Evolutionary conservation across 2,329 filamentous ascomycete genomes (phyloP), one percentile per base, ranked within the genome.

Genomic region (Aulographum hederae): DNA sequence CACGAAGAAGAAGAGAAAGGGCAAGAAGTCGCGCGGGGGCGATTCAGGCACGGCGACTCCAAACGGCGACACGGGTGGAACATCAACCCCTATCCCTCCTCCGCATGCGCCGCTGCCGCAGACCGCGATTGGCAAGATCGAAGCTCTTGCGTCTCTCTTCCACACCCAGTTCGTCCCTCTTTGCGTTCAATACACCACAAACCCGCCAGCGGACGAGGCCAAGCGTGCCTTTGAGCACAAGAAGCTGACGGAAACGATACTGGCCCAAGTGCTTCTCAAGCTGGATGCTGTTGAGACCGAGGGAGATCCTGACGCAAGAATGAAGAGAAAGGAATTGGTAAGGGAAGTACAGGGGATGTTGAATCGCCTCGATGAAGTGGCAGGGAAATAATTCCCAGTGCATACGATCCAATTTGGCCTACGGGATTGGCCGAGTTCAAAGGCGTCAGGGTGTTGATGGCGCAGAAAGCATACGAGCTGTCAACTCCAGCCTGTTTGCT

Each of bases 251-350:
- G 80, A 89, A 58, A 79, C 74, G 4, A 66, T 84, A 25, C 61
- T 89, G 60, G 70, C 75, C 38, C 76, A 84, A 42, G 69, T 84
- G 2, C 46, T 86, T 23, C 54, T 89, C 39, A 86, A 81, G 52
- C 51, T 78, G 19, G 78, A 84, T 47, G 71, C 63, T 18, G 67
- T 82, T 2, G 75, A 81, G 37, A 70, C 70, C 0, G 71, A 73
- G 29, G 74, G 74, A 3, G 66, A 76, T 38, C 50, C 12, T n/a
- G 35, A 26, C 13, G 34, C 31, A 3, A 17, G 36, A 38, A 54
- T 62, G 10, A 67, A 60, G 48, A 60, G 80, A 45, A 85, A 78
- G 56, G 75, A 73, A 35, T 52, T 85, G 31, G 76, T 86, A n/a
- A 69, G 61, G 43, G 65, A 76, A 39, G 73, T 78, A 3, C 78